Percentiles rank a stretch among this genome's conserved stretches.
phyloP scores from a whole-genome alignment of 192 early-diverging fungal species.

The Umbelopsis isabellina region DNA sequence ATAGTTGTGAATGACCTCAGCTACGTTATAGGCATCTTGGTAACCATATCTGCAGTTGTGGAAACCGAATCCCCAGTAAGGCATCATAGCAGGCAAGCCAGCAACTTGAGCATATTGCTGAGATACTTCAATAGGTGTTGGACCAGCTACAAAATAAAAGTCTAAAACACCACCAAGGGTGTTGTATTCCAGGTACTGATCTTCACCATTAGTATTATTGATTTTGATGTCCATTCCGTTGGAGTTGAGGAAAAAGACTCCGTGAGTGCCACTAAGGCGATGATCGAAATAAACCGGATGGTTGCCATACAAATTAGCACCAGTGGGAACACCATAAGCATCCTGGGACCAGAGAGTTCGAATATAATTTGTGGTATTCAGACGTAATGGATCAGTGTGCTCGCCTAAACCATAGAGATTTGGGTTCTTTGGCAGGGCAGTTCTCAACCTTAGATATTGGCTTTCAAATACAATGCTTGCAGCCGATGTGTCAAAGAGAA shows the following conservation, averaged over 20 bases:
- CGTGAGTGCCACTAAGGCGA: constrained; percentile 38
- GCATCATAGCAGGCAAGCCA: constrained; percentile 56
- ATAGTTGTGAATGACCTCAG: constrained; percentile 56
- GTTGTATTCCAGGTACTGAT: constrained; percentile 21
- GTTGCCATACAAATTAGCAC: constrained; percentile 19
- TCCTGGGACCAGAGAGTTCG: constrained; percentile 16
- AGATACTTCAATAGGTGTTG: constrained; percentile 42
- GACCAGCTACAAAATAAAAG: constrained; percentile 55
- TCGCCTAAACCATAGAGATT: constrained; percentile 70
- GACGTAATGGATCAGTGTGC: constrained; percentile 19
- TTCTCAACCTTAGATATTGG: constrained; percentile 62
- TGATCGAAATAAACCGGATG: constrained; percentile 22
- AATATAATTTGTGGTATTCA: constrained; percentile 15
- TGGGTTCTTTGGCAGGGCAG: constrained; percentile 47
- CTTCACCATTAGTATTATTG: constrained; percentile 24
- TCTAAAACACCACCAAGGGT: constrained; percentile 62
- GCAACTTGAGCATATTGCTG: constrained; percentile 64
- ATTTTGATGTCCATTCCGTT: constrained; percentile 70
- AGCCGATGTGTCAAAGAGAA: constrained; percentile 21
- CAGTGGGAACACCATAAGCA: constrained; percentile 8
- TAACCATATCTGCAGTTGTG: constrained; percentile 48
- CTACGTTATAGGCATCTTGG: constrained; percentile 49
- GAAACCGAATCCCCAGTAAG: constrained; percentile 22
- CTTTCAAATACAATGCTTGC: constrained; percentile 55
- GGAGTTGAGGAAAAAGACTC: constrained; percentile 59